Evolutionary conservation across 164 flowering plant genomes (phyloP).

Genomic region (Vitis cinerea): DNA sequence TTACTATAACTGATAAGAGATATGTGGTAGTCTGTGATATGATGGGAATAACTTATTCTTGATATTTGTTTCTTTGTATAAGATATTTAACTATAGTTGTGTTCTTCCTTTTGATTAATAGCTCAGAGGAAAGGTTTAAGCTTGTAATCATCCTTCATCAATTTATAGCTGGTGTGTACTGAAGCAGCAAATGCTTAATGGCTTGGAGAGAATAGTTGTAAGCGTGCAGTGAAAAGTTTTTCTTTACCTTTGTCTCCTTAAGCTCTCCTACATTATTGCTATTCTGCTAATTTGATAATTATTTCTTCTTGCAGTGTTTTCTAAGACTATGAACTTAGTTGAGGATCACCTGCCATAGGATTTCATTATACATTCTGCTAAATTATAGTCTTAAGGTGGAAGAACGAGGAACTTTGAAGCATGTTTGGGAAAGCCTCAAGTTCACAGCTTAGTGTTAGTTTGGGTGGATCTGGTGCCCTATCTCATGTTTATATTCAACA

Average conservation of each 20-base stretch:
- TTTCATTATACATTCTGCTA: background rate
- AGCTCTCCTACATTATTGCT: background rate
- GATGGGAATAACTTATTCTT: background rate
- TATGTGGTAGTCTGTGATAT: background rate
- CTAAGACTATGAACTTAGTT: background rate
- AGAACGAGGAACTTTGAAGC: constrained; percentile 7
- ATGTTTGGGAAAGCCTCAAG: constrained; percentile 67
- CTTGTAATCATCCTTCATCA: background rate
- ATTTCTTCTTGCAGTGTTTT: background rate
- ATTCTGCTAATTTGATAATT: background rate
- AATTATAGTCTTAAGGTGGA: constrained; percentile 1
- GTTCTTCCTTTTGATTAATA: constrained; percentile 20
- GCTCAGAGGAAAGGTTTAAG: constrained; percentile 35
- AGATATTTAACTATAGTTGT: background rate
- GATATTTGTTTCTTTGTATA: background rate
- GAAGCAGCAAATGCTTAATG: background rate
- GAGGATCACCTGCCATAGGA: background rate
- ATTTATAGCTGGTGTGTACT: background rate
- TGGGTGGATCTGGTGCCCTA: constrained; percentile 67
- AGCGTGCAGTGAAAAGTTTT: constrained; percentile 8
- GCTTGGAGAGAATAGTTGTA: background rate
- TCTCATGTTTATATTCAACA: constrained; percentile 85
- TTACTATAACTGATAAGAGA: background rate
- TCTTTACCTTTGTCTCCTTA: background rate
- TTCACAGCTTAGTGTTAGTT: constrained; percentile 51